These are phyloP conservation scores for Fusarium temperatum DNA, from an alignment of 2,329 filamentous ascomycete species.

Conservation along the genomic window DNA sequence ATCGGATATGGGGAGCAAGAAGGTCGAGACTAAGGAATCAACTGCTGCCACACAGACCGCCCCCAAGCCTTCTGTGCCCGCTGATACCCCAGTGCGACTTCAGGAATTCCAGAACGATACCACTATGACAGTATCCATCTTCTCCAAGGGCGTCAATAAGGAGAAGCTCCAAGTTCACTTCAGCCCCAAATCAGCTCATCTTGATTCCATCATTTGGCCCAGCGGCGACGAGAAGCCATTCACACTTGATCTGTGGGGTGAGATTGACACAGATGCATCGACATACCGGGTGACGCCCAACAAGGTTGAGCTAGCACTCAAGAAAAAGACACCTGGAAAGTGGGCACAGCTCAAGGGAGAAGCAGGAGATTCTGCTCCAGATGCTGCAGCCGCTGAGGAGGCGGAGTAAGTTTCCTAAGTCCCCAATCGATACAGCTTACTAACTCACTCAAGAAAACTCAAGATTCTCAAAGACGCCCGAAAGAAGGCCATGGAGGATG, in stretches of 20 bases:
- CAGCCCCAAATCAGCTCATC: constrained; percentile 35
- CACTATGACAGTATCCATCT: constrained; percentile 52
- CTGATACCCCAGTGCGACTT: constrained; percentile 40
- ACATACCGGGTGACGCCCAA: constrained; percentile 74
- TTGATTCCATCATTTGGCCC: constrained; percentile 47
- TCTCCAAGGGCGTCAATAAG: constrained; percentile 54
- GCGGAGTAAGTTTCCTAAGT: constrained; percentile 32
- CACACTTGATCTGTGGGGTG: constrained; percentile 70
- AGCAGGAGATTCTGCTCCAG: not conserved
- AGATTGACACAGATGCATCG: constrained; percentile 69
- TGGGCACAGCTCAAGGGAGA: constrained; percentile 61
- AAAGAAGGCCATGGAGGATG: constrained; percentile 34
- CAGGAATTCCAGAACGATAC: constrained; percentile 51
- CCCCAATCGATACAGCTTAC: not conserved
- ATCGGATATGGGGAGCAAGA: constrained; percentile 16
- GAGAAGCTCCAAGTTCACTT: constrained; percentile 53
- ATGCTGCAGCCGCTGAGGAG: constrained; percentile 3
- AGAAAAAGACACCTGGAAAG: constrained; percentile 73
- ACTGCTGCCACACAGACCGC: not conserved
- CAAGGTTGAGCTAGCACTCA: constrained; percentile 81
- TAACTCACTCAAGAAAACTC: constrained; percentile 26
- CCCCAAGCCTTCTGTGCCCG: constrained; percentile 30
- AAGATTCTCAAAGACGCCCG: constrained; percentile 31
- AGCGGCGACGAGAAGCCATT: constrained; percentile 68
- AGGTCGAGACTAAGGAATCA: not conserved